Percentiles rank a stretch among this genome's conserved stretches.
Evolutionary conservation across 2,329 filamentous ascomycete genomes (phyloP).

Genomic region (Xylaria arbuscula): DNA sequence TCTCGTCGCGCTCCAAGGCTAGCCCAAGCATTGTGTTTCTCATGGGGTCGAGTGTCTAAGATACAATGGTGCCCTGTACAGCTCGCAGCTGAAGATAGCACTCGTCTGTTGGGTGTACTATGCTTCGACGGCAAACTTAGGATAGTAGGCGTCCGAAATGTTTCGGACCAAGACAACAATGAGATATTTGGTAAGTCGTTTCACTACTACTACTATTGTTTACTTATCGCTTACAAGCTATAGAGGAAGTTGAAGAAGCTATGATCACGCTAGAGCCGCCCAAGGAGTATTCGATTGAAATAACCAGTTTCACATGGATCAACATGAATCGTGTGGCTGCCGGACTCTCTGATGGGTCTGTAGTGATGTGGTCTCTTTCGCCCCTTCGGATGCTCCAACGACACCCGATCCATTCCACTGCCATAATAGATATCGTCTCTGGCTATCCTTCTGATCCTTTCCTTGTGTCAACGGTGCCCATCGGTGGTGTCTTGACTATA

Average conservation of each 20-base stretch:
- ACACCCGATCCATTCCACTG: constrained; percentile 64
- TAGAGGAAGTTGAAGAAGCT: constrained; percentile 60
- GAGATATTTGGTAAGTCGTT: constrained; percentile 55
- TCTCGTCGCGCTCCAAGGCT: constrained; percentile 54
- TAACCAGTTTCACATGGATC: constrained; percentile 66
- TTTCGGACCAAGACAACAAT: constrained; percentile 45
- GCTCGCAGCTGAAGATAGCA: constrained; percentile 45
- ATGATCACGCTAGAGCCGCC: constrained; percentile 58
- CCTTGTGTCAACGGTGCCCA: constrained; percentile 64
- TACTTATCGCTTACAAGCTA: constrained; percentile 38
- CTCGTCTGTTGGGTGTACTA: constrained; percentile 61
- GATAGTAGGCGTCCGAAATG: constrained; percentile 57
- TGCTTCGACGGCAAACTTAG: constrained; percentile 63
- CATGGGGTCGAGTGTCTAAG: constrained; percentile 62
- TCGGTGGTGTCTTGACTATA: constrained; percentile 64
- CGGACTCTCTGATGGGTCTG: constrained; percentile 67
- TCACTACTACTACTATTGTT: constrained; percentile 8
- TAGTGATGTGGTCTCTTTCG: constrained; percentile 67
- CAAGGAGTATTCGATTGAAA: constrained; percentile 60
- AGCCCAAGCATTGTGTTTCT: constrained; percentile 59
- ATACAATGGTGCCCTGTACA: constrained; percentile 65
- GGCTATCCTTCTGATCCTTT: constrained; percentile 68
- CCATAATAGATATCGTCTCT: constrained; percentile 65
- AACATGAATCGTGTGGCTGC: constrained; percentile 65
- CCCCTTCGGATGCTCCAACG: constrained; percentile 62